Base-by-base conservation (phyloP, 805 yeast species). In the Candida chilensis region DNA sequence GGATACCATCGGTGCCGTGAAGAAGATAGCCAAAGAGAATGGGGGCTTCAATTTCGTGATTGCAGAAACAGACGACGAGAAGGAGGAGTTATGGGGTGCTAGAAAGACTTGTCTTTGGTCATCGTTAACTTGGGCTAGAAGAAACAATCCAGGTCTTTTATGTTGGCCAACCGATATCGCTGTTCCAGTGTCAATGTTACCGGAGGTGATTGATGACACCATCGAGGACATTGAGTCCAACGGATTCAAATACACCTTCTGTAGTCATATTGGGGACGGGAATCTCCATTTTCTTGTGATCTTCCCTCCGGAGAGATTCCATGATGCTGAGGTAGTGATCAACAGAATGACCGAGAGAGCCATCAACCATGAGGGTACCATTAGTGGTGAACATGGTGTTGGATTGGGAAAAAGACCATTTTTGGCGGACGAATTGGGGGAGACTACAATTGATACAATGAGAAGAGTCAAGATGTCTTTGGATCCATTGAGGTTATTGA, bases 211-310 rank as follows among this genome's bases (percentile, higher is more conserved):
- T 27, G 40, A 49, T 22, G 66, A 60, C 32, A 58, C 66, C 24
- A 57, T 57, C 37, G 54, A 52, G 13, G 67, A 60, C 36, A 51
- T 62, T 42, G 45, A 47, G 31, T 32, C 32, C 7, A 43, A 37
- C 37, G 67, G 66, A 2, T 60, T 57, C 40, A 42, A 54, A 28
- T 57, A 50, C 29, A 50, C 65, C 7, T 56, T 58, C 10, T 47
- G 62, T 64, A 67, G 67, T 12, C 69, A 62, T 37, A 53, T 61
- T 32, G 69, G 69, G 5, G 69, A 62, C 40, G 69, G 69, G 3
- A 62, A 62, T 43, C 60, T 66, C 38, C 69, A 62, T 37, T 61
- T 60, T 31, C 45, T 60, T 27, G 26, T 62, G 9, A 35, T 62
- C 17, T 62, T 54, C 47, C 62, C 60, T 41, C 39, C 51, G 26